Base-by-base conservation (phyloP, 768 basidiomycete species). In the Pleurotus tuoliensis region DNA sequence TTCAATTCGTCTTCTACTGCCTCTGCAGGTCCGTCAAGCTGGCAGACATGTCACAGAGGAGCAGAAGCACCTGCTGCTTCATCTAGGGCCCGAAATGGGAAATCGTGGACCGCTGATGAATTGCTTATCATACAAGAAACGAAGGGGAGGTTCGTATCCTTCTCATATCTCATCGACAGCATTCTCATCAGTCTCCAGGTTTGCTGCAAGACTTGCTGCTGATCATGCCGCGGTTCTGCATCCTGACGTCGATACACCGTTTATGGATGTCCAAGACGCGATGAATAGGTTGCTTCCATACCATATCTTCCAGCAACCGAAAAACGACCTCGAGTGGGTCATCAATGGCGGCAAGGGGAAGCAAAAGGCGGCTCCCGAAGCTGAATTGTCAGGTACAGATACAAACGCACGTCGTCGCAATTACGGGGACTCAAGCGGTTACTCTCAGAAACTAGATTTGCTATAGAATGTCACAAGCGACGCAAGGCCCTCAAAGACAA, bases 241-340 rank as follows among this genome's bases (percentile, higher is more conserved):
- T 51, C 88, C 89, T 39, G 86, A 92, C 61, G 76, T 81, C 38
- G 87, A 91, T 49, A 76, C 82, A 0, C 85, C 90, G 1, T 93
- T 93, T 62, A 59, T 63, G 12, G 83, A 89, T 62, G 69, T 75
- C 7, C 64, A 70, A 4, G 91, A 93, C 64, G 86, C 76, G 2
- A 75, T 91, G 20, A 78, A 81, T n/a, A 80, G 90, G 49, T 75
- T 93, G 18, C 73, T 92, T 18, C 90, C 91, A 0, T 92, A 90
- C 63, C 91, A 93, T 64, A 70, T 92, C 49, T 90, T 86, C 61
- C 87, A 87, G 60, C 87, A 90, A 58, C 90, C 90, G 0, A 71
- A 70, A 56, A 84, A 87, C 45, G 91, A 93, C 61, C 61, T 90
- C 60, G 67, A 71, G 34, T 20, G 55, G 9, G 20, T 73, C 50